Evolutionary conservation across 768 basidiomycete genomes (phyloP), one percentile per base, ranked within the genome.

Genomic region (Russula dissimulans): DNA sequence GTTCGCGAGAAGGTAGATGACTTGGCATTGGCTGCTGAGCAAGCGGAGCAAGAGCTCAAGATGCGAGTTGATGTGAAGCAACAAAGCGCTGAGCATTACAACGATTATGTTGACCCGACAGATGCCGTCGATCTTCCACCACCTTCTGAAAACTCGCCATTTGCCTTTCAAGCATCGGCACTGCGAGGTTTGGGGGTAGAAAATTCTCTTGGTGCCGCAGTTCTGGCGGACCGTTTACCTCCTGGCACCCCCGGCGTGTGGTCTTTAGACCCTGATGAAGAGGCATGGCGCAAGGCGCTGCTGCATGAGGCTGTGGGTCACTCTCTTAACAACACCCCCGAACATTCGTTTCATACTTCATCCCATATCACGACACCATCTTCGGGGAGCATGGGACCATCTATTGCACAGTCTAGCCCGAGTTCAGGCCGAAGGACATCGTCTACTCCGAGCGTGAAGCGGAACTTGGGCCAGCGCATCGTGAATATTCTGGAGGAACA

Each of bases 1-100:
- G 86, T 92, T 47, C 81, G 90, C 46, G 91, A 93, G 71, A 85
- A 83, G 69, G 82, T 93, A 82, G 76, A 79, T 34, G 85, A 92
- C 62, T 71, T 92, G 50, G 77, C 72, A 44, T 72, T 76, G 46
- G 90, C 89, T 32, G 87, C 86, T 14, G 86, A 83, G 68, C 86
- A 89, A 68, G 85, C 85, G 9, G 86, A 91, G 66, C 79, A 82
- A 61, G 86, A 89, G 57, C 74, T 90, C 69, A 85, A 85, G 66
- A 69, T 75, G 36, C 81, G 81, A 26, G 79, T 76, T 18, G 75
- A 75, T 38, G 72, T 75, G 56, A 71, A 54, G 82, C 82, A 60
- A 74, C 78, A 59, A 77, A 73, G 61, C 72, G 71, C 47, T 54
- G 68, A 34, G 72, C 76, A 58, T n/a, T 47, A 78, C 63, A 79